phyloP scores from a whole-genome alignment of 1,284 basidiomycete genomes.

The Ustilago esculenta region DNA sequence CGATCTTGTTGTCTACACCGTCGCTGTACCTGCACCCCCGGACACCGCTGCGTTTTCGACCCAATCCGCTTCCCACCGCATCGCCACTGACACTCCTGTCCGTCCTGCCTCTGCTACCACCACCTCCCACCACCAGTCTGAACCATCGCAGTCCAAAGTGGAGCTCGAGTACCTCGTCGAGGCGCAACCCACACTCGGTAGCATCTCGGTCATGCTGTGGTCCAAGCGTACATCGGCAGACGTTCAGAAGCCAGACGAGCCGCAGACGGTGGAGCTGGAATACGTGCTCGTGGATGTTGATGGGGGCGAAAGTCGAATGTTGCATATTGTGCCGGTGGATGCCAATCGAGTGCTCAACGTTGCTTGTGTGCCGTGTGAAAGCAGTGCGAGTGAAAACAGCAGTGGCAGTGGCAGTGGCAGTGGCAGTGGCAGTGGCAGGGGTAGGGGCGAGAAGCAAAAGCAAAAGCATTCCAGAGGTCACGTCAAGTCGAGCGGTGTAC shows the following conservation, averaged over 20 bases:
- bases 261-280: constrained; percentile 10
- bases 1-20: constrained; percentile 7
- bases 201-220: constrained; percentile 40
- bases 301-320: not conserved
- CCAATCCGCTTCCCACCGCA: not conserved
- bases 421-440: constrained; percentile 7
- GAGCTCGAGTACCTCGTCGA: constrained; percentile 44
- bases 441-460: constrained; percentile 8
- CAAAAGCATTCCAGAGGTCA: constrained; percentile 10
- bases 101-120: constrained; percentile 1
- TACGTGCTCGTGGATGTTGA: constrained; percentile 5
- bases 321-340: constrained; percentile 8
- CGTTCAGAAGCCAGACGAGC: too few species aligned
- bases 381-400: constrained; percentile 1
- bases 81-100: constrained; percentile 24
- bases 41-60: too few species aligned
- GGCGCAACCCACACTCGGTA: constrained; percentile 33
- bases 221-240: too few species aligned
- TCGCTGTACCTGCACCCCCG: too few species aligned
- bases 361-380: constrained; percentile 8
- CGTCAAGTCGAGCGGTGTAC: constrained; percentile 3
- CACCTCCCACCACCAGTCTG: constrained; percentile 13
- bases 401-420: constrained; percentile 1
- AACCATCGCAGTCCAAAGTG: not conserved
- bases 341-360: not conserved